These are phyloP conservation scores for Wickerhamiella australiensis DNA, from an alignment of 805 yeast genomes.

Conservation along the genomic window DNA sequence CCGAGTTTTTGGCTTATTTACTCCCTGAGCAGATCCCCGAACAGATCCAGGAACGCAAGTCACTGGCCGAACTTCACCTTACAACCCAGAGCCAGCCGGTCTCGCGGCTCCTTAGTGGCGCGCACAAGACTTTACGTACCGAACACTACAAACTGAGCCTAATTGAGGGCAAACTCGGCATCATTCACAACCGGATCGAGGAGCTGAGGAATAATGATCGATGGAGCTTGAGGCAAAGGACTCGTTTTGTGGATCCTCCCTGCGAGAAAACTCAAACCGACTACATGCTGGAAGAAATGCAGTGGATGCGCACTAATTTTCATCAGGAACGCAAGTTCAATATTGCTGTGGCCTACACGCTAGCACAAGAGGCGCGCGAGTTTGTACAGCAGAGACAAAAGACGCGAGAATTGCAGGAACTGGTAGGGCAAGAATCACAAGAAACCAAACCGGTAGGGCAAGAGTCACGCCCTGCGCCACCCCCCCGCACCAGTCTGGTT, in stretches of 20 bases:
- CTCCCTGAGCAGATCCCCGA: slow-evolving; percentile 29
- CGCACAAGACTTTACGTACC: slow-evolving; percentile 78
- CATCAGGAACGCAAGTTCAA: slow-evolving; percentile 59
- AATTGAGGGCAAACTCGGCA: slow-evolving; percentile 83
- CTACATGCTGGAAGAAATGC: slow-evolving; percentile 57
- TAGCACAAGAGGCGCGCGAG: slow-evolving; percentile 28
- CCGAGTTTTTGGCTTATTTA: slow-evolving; percentile 22
- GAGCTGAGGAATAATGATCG: slow-evolving; percentile 75
- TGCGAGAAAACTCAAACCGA: slow-evolving; percentile 54
- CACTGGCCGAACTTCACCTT: slow-evolving; percentile 77
- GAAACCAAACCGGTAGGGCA: too few species aligned
- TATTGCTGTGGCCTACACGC: slow-evolving; percentile 49
- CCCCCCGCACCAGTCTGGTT: not conserved
- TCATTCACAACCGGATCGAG: slow-evolving; percentile 79
- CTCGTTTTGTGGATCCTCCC: slow-evolving; percentile 55
- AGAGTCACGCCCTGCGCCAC: not conserved
- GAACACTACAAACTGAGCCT: slow-evolving; percentile 75
- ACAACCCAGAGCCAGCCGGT: slow-evolving; percentile 80
- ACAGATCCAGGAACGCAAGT: slow-evolving; percentile 25
- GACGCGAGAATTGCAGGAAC: too few species aligned
- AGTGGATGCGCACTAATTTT: slow-evolving; percentile 73
- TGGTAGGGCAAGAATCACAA: too few species aligned
- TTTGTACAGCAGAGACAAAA: slow-evolving; percentile 39
- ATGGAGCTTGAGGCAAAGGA: slow-evolving; percentile 87
- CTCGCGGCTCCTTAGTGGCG: slow-evolving; percentile 64